phyloP scores from a whole-genome alignment of 129 eudicot species.

The Chrysanthemum seticuspe region DNA sequence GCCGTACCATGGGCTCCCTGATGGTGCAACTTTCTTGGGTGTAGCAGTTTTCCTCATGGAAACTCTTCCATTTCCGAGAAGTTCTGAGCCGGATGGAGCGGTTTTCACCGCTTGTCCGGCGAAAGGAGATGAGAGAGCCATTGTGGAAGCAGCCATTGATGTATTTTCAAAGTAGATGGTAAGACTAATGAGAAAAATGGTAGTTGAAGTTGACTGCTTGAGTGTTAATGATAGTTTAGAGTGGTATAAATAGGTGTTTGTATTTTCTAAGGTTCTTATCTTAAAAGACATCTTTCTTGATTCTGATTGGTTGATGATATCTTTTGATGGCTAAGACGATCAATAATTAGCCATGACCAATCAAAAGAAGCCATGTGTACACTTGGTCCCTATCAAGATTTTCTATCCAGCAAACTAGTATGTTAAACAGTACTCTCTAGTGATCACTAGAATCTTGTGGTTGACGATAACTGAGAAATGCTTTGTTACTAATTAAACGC shows the following conservation, averaged over 20 bases:
- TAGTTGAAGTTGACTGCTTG: slow-evolving; percentile 25
- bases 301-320: slow-evolving; percentile 40
- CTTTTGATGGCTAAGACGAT: slow-evolving; percentile 22
- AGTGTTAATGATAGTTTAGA: slow-evolving; percentile 10
- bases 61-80: slow-evolving; percentile 43
- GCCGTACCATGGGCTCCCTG: slow-evolving; percentile 69
- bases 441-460: background rate
- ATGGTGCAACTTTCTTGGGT: slow-evolving; percentile 35
- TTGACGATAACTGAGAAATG: background rate
- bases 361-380: slow-evolving; percentile 21
- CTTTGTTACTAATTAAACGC: background rate
- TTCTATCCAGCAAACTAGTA: slow-evolving; percentile 13
- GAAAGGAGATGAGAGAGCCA: slow-evolving; percentile 66
- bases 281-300: slow-evolving; percentile 26
- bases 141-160: slow-evolving; percentile 59
- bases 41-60: slow-evolving; percentile 55
- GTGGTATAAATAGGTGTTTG: slow-evolving; percentile 22
- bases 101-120: slow-evolving; percentile 52
- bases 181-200: slow-evolving; percentile 7
- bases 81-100: slow-evolving; percentile 39
- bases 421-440: background rate
- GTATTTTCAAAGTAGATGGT: slow-evolving; percentile 15
- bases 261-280: slow-evolving; percentile 32
- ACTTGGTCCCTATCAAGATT: slow-evolving; percentile 24
- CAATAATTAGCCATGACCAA: slow-evolving; percentile 7